These are phyloP conservation scores for Maudiozyma humilis DNA, from an alignment of 1,139 yeast species.

Conservation along the genomic window DNA sequence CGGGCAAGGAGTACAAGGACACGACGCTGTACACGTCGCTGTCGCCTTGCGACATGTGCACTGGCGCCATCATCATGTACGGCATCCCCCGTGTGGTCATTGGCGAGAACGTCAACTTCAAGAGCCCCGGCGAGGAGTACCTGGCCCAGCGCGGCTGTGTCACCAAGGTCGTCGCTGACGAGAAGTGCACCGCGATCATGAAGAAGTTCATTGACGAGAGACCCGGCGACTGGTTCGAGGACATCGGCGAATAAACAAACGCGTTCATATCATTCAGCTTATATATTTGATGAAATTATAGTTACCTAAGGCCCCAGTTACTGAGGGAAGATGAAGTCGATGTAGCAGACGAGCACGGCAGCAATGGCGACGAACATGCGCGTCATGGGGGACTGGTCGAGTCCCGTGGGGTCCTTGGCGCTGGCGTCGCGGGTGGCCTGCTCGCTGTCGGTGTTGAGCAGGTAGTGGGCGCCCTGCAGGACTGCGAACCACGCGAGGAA, in stretches of 20 bases:
- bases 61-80: slow-evolving; percentile 85
- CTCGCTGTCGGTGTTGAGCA: slow-evolving; percentile 23
- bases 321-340: slow-evolving; percentile 37
- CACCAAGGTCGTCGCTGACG: slow-evolving; percentile 57
- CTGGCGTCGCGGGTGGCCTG: slow-evolving; percentile 24
- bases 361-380: slow-evolving; percentile 41
- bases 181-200: slow-evolving; percentile 69
- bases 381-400: slow-evolving; percentile 38
- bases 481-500: slow-evolving; percentile 32
- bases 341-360: slow-evolving; percentile 45
- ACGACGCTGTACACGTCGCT: slow-evolving; percentile 83
- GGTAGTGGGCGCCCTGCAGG: slow-evolving; percentile 25
- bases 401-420: slow-evolving; percentile 19
- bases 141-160: slow-evolving; percentile 62
- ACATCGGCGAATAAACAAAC: slow-evolving; percentile 57
- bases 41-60: slow-evolving; percentile 91
- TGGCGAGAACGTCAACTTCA: slow-evolving; percentile 77
- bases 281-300: neutral
- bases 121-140: slow-evolving; percentile 70
- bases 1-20: slow-evolving; percentile 56
- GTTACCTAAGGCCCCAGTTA: neutral
- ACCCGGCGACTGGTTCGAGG: slow-evolving; percentile 83
- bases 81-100: slow-evolving; percentile 78
- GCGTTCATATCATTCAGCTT: slow-evolving; percentile 4
- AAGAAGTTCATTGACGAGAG: slow-evolving; percentile 63